A percentile compares a stretch with the other conserved stretches of the same genome.
Conservation (phyloP, 176 grass and related monocot species). For the Luzula sylvatica region DNA sequence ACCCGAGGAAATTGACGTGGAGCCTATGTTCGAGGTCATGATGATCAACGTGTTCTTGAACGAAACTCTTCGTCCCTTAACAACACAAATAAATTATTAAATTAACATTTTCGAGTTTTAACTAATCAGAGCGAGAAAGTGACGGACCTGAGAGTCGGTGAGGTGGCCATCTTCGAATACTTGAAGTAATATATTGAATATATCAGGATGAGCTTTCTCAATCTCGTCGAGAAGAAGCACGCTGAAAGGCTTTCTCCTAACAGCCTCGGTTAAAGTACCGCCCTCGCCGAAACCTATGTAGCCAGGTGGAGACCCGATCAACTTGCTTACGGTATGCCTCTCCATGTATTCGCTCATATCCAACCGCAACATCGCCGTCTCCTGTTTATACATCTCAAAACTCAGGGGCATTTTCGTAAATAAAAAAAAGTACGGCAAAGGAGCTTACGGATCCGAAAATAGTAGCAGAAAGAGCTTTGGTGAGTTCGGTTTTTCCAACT, state of each 20-base stretch:
- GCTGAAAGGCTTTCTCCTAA: slow-evolving; percentile 82
- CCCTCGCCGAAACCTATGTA: slow-evolving; percentile 88
- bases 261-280: slow-evolving; percentile 90
- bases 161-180: slow-evolving; percentile 94
- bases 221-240: slow-evolving; percentile 89
- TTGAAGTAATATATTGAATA: slow-evolving; percentile 98
- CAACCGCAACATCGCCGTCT: slow-evolving; percentile 73
- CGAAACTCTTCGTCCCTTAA: slow-evolving; percentile 89
- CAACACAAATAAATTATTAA: slow-evolving; percentile 19
- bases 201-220: slow-evolving; percentile 98
- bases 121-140: too few species aligned
- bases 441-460: slow-evolving; percentile 77
- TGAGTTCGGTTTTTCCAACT: slow-evolving; percentile 90
- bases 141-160: slow-evolving; percentile 61
- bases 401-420: too few species aligned
- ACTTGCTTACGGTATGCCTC: slow-evolving; percentile 75
- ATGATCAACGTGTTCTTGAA: slow-evolving; percentile 98
- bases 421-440: slow-evolving; percentile 13
- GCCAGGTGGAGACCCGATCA: slow-evolving; percentile 96
- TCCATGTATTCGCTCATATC: slow-evolving; percentile 99
- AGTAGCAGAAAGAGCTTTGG: slow-evolving; percentile 70
- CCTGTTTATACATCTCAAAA: too few species aligned
- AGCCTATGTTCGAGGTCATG: slow-evolving; percentile 95
- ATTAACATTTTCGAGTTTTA: background rate
- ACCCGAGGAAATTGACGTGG: slow-evolving; percentile 66